Base-by-base conservation (phyloP, 2,329 filamentous ascomycete species). In the Ilyonectria destructans region DNA sequence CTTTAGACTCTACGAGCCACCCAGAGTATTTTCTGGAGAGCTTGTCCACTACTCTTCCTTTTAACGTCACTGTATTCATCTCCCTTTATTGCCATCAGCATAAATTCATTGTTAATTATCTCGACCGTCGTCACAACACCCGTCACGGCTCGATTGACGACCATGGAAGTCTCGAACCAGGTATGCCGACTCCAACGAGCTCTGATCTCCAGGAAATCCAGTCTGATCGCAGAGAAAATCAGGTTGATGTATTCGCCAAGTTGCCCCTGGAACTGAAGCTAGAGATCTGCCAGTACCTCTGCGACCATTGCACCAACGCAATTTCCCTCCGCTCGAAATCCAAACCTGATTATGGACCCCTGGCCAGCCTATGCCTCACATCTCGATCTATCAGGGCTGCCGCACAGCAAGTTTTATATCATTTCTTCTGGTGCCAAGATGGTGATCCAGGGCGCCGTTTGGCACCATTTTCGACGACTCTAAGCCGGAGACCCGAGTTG, bases 221-320 rank as follows among this genome's bases (percentile, higher is more conserved):
- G 31, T 9, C 43, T 46, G 19, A 46, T n/a, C 4, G 43, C 6
- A 6, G 6, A 21, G n/a, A 46, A 33, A 6, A 9, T 15, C 51
- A 33, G 51, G 4, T 37, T 21, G n/a, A 21, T 19, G 26, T 33
- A 10, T 35, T 61, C 31, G 23, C 48, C 15, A 23, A 10, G 6
- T 23, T 56, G 19, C 59, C 59, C 5, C 4, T 9, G 6, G 51
- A 62, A 17, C 31, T 62, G 23, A 55, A 29, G n/a, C n/a, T 4
- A 4, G 49, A 88, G 85, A 0, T 87, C 85, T 2, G 79, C 85
- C 49, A 58, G 13, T 57, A 57, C 15, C 40, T 63, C 23, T 58
- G 61, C 46, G 15, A 35, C 19, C 54, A 67, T 26, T 63, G 48
- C 37, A 46, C 40, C 40, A 43, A 43, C 4, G 26, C 40, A n/a